Evolutionary conservation across 1,139 yeast genomes (phyloP).

Genomic region (Nakaseomyces uthaithaninus): DNA sequence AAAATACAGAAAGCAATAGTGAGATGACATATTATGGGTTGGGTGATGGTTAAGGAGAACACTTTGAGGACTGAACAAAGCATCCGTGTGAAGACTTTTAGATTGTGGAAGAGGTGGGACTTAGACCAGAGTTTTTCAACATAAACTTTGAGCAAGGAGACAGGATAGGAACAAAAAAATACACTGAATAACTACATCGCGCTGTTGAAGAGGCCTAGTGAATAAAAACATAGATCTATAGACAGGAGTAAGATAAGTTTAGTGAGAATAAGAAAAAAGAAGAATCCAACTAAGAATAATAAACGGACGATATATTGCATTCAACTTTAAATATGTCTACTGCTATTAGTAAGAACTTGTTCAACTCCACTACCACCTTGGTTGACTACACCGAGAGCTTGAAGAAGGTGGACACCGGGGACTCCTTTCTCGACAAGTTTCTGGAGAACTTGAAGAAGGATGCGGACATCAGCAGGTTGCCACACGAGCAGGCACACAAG

Average conservation of each 20-base stretch:
- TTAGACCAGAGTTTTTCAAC: slow-evolving; percentile 1
- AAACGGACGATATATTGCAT: no score
- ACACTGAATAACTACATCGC: no score
- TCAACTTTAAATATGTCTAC: slow-evolving; percentile 5
- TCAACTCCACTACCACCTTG: slow-evolving; percentile 14
- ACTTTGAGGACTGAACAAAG: no score
- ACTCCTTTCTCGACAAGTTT: slow-evolving; percentile 5
- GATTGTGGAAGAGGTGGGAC: no score
- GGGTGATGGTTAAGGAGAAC: no score
- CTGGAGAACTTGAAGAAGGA: slow-evolving; percentile 10
- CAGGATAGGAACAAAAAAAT: no score
- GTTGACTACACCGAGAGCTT: slow-evolving; percentile 12
- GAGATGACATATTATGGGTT: no score
- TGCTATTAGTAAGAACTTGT: slow-evolving; percentile 8
- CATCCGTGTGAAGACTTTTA: no score
- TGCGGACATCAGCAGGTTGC: slow-evolving; percentile 13
- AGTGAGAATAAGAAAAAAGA: background rate
- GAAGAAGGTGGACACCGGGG: slow-evolving; percentile 8
- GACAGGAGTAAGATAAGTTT: background rate
- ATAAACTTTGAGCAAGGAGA: no score
- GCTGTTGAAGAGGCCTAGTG: background rate
- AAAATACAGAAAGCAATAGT: no score
- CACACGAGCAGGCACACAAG: slow-evolving; percentile 26
- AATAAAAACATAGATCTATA: background rate
- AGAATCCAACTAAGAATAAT: background rate